Base-by-base conservation (phyloP, 2,329 filamentous ascomycete genomes). In the Coniochaeta sp. region DNA sequence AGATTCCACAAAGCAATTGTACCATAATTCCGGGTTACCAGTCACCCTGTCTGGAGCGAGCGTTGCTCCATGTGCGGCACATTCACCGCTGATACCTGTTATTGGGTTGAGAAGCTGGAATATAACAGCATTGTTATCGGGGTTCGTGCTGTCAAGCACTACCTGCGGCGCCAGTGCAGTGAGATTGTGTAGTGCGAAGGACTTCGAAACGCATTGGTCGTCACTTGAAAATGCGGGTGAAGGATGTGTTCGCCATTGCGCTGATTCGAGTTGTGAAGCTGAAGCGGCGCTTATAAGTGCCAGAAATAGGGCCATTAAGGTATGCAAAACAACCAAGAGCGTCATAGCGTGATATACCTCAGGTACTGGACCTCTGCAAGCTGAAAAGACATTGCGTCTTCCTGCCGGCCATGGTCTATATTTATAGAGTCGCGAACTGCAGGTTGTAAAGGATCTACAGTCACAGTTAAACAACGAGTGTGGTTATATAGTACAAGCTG, bases 1-100 rank as follows among this genome's bases (percentile, higher is more conserved):
- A 24, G 63, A 65, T 54, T 65, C 63, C 19, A 65, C 62, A 38
- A 65, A 65, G 34, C 63, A 65, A 28, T 19, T 24, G 59, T 65
- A 62, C 63, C 63, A 65, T 16, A 57, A 8, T 16, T 59, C 12
- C 3, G 56, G 2, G 11, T 34, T 50, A 22, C 38, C 50, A 28
- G 55, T 54, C n/a, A 4, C 33, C 31, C 7, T 28, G 26, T 52
- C 47, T 8, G 47, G 47, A 28, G 47, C 24, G 40, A 61, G 54
- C 6, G 58, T 43, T 6, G 52, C 40, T 9, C 58, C 62, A 36
- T 64, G 61, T 7, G 63, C 56, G 1, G 61, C 59, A 43, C 63
- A 64, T 28, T 65, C 60, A 1, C 60, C 62, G 47, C 63, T 62
- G 40, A 65, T 62, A 16, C 31, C 60, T 7, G 62, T 57, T 31